Evolutionary conservation across 2,329 filamentous ascomycete genomes (phyloP), one percentile per base, ranked within the genome.

Genomic region (Colletotrichum melonis): DNA sequence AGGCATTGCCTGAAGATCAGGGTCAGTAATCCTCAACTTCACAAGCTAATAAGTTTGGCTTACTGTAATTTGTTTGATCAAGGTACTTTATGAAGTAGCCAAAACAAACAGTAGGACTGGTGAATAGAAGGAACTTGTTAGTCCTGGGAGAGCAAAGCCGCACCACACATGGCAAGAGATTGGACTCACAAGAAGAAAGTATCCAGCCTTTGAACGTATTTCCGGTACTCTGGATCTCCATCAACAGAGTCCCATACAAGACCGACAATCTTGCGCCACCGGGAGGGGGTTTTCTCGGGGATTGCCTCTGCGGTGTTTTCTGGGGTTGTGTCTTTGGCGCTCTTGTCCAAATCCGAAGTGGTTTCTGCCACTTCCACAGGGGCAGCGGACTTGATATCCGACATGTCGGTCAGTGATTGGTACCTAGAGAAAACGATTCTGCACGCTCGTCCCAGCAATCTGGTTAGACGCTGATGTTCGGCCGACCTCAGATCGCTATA

Each of bases 31-130:
- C 60, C 5, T 75, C 24, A 46, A 74, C 75, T 2, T 32, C 3
- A 32, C 35, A 46, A 57, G 9, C 11, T 1, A n/a, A 11, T n/a
- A 5, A 62, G 58, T 14, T 4, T 3, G 2, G 12, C 68, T 56
- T 22, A 68, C 68, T 78, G 14, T 84, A 78, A 49, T 83, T 84
- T 12, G 78, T 71, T 56, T 79, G 78, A 56, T 80, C 78, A 4
- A 80, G 67, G 38, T 78, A 78, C 64, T 80, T 69, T 52, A 69
- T 72, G 24, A 72, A 72, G 30, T 69, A 68, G 0, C 69, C 65
- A 1, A 69, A n/a, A n/a, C 69, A 69, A 16, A 69, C 65, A 4
- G 68, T 71, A 1, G 68, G 68, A 35, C 68, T 71, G 19, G 14
- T 4, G 1, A 16, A 0, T 1, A 11, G 12, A 9, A 11, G n/a